These are phyloP conservation scores for Aspergillus hiratsukae DNA, from an alignment of 2,329 filamentous ascomycete genomes.

Conservation along the genomic window DNA sequence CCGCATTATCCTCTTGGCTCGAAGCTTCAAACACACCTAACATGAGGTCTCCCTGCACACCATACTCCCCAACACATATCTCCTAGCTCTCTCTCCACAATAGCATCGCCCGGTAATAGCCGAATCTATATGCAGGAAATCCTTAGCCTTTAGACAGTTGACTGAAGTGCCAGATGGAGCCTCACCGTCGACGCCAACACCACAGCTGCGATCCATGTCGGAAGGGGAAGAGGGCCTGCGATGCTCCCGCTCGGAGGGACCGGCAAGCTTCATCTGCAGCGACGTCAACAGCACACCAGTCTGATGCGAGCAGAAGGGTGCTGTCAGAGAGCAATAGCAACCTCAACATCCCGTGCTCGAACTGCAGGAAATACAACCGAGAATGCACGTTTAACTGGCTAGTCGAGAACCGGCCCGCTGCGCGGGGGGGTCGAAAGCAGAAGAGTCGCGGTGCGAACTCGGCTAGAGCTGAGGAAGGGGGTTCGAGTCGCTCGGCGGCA, in stretches of 20 bases:
- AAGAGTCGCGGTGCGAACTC: background rate
- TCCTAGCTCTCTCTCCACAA: background rate
- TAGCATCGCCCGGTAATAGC: background rate
- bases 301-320: background rate
- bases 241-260: constrained; percentile 26
- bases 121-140: background rate
- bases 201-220: constrained; percentile 46
- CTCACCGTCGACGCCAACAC: constrained; percentile 16
- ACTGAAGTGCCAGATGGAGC: background rate
- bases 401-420: constrained; percentile 20
- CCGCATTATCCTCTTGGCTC: background rate
- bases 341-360: constrained; percentile 31
- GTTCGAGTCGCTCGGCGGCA: background rate
- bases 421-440: constrained; percentile 3
- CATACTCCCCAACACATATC: background rate
- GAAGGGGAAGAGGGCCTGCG: constrained; percentile 44
- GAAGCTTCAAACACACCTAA: background rate
- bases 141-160: background rate
- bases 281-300: background rate
- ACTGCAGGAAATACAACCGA: constrained; percentile 44
- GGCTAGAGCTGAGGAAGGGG: background rate
- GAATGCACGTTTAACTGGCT: constrained; percentile 45
- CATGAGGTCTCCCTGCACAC: background rate
- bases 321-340: constrained; percentile 14
- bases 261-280: background rate